A percentile compares a stretch with the other conserved stretches of the same genome.
Conservation (phyloP, 106 monocot species). For the Acanthochlamys bracteata region DNA sequence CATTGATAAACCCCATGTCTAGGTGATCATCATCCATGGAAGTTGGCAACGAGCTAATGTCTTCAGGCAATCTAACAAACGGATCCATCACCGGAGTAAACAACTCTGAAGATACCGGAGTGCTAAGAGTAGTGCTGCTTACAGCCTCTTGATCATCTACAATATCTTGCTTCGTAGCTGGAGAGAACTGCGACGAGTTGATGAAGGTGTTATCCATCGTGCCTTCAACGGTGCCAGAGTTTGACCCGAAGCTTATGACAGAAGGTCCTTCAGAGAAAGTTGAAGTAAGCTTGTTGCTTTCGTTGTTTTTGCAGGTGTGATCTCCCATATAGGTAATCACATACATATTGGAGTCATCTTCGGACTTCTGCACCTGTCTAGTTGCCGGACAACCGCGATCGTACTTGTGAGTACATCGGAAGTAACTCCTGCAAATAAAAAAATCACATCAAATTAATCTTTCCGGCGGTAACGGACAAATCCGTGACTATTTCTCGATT, state of each 20-base stretch:
- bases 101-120: background rate
- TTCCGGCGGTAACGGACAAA: background rate
- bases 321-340: slow-evolving; percentile 37
- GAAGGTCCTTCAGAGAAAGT: background rate
- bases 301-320: slow-evolving; percentile 33
- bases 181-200: background rate
- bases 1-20: slow-evolving; percentile 14
- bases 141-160: slow-evolving; percentile 9
- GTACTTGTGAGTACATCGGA: slow-evolving; percentile 38
- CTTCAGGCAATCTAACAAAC: background rate
- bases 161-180: background rate
- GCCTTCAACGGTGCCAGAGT: too few species aligned
- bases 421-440: slow-evolving; percentile 36
- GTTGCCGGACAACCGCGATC: slow-evolving; percentile 30
- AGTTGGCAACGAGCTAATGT: slow-evolving; percentile 20
- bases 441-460: slow-evolving; percentile 1
- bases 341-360: slow-evolving; percentile 22
- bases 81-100: background rate
- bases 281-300: background rate
- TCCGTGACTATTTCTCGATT: background rate
- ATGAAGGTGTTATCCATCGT: too few species aligned
- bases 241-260: slow-evolving; percentile 22
- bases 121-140: slow-evolving; percentile 10
- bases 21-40: background rate
- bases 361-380: slow-evolving; percentile 29